Conservation (phyloP, 1,284 basidiomycete species). For the Sutorius eximius region DNA sequence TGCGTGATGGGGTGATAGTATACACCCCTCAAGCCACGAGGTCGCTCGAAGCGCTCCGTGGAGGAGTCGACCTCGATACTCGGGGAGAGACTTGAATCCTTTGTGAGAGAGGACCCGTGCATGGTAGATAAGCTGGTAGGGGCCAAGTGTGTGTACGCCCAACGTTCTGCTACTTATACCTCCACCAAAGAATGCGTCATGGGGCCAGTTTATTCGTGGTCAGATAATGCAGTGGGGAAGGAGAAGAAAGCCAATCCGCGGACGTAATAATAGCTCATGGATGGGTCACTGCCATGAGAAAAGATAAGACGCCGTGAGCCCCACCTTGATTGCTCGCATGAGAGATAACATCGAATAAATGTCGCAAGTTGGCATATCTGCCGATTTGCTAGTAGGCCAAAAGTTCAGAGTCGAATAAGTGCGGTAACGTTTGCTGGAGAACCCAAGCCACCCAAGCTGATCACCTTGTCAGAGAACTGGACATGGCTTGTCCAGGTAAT, state of each 20-base stretch:
- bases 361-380: background rate
- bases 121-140: background rate
- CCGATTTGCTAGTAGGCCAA: background rate
- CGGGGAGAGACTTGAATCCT: background rate
- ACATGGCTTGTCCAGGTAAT: background rate
- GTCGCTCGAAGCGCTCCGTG: slow-evolving; percentile 9
- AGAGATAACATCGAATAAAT: background rate
- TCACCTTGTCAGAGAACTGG: background rate
- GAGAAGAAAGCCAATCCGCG: background rate
- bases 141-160: background rate
- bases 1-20: slow-evolving; percentile 37
- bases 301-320: background rate
- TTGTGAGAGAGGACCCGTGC: background rate
- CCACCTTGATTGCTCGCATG: background rate
- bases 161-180: slow-evolving; percentile 3
- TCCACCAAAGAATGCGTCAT: background rate
- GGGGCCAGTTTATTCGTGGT: background rate
- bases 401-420: background rate
- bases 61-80: slow-evolving; percentile 1
- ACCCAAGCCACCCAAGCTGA: background rate
- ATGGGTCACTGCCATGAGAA: background rate
- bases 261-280: background rate
- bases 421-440: background rate
- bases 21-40: slow-evolving; percentile 25
- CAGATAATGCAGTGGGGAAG: background rate